Evolutionary conservation across 768 basidiomycete species (phyloP).

Genomic region (Gyrodon lividus): DNA sequence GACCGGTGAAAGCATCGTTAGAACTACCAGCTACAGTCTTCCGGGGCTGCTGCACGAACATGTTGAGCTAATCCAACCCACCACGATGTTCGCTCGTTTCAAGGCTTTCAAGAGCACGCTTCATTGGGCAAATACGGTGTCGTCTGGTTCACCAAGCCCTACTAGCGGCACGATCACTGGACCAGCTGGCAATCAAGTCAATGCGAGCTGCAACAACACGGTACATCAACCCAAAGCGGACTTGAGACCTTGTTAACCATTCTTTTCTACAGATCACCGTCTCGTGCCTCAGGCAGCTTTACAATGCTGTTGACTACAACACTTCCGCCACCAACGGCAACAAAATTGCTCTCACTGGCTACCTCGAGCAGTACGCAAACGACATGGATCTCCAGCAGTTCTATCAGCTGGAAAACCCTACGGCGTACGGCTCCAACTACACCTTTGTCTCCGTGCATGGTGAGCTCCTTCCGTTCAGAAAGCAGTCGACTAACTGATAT

Average conservation of each 20-base stretch:
- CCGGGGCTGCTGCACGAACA: constrained; percentile 58
- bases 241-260: background rate
- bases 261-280: constrained; percentile 43
- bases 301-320: constrained; percentile 48
- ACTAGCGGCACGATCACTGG: constrained; percentile 19
- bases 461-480: constrained; percentile 17
- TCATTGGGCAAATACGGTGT: constrained; percentile 24
- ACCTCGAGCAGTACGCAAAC: constrained; percentile 56
- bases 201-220: constrained; percentile 46
- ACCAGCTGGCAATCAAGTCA: constrained; percentile 39
- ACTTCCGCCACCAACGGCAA: constrained; percentile 45
- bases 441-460: constrained; percentile 56
- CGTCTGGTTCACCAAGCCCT: background rate
- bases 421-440: constrained; percentile 50
- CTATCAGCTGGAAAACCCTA: constrained; percentile 46
- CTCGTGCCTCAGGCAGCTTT: constrained; percentile 52
- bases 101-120: constrained; percentile 44
- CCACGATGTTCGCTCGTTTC: constrained; percentile 60
- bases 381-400: constrained; percentile 50
- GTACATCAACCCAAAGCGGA: constrained; percentile 2
- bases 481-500: constrained; percentile 5
- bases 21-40: constrained; percentile 70
- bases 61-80: constrained; percentile 69
- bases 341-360: constrained; percentile 54
- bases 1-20: constrained; percentile 53